These are phyloP conservation scores for Coemansia sp. DNA, from an alignment of 192 early-diverging fungal species.

Conservation along the genomic window DNA sequence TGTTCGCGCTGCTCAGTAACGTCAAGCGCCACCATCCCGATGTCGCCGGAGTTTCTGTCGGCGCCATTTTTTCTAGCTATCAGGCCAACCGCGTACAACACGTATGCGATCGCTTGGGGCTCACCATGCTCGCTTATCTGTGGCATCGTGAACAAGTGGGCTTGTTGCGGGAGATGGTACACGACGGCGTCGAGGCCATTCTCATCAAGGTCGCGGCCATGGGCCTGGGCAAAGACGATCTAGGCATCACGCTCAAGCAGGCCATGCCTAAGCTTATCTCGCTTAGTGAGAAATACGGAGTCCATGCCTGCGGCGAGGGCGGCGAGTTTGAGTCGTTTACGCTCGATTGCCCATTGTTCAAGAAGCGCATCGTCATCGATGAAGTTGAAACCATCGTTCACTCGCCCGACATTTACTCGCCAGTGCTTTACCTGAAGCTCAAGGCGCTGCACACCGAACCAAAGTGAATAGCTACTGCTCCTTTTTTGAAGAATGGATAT, in stretches of 20 bases:
- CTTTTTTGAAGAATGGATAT: not conserved
- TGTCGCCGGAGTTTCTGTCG: constrained; percentile 85
- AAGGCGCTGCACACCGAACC: constrained; percentile 69
- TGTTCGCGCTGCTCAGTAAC: constrained; percentile 71
- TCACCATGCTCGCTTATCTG: constrained; percentile 83
- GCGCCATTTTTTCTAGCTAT: constrained; percentile 97
- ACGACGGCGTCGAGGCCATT: constrained; percentile 75
- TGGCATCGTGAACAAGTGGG: constrained; percentile 89
- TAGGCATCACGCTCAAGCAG: constrained; percentile 79
- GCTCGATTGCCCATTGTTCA: constrained; percentile 91
- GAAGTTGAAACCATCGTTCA: constrained; percentile 75
- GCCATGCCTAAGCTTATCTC: constrained; percentile 77
- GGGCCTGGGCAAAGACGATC: constrained; percentile 64
- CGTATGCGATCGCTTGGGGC: constrained; percentile 88
- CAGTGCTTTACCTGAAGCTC: constrained; percentile 81
- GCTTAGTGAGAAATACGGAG: constrained; percentile 72
- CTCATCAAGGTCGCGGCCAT: constrained; percentile 94
- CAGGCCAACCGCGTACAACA: constrained; percentile 96
- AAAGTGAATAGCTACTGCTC: constrained; percentile 51
- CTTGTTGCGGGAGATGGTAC: constrained; percentile 86
- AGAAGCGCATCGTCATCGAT: constrained; percentile 75
- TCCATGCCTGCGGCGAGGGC: constrained; percentile 96
- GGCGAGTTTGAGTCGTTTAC: constrained; percentile 97
- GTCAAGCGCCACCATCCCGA: constrained; percentile 78
- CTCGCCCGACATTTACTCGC: constrained; percentile 80